phyloP scores from a whole-genome alignment of 495 filamentous ascomycete genomes.

The Apodospora peruviana region DNA sequence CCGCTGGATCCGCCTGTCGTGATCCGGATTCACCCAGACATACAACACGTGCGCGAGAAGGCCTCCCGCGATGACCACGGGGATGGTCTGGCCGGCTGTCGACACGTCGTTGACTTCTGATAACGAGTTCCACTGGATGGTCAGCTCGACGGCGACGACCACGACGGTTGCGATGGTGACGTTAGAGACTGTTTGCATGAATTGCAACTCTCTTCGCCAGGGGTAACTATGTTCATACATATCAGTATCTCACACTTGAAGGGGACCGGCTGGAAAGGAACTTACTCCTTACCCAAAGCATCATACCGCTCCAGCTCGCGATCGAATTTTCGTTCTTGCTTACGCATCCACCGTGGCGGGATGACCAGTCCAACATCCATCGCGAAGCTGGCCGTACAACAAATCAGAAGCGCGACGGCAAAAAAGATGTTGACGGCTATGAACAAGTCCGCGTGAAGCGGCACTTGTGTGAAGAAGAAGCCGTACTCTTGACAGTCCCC shows the following conservation, averaged over 20 bases:
- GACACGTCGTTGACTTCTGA: background rate
- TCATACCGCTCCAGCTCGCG: conserved; percentile 1
- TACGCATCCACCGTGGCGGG: conserved; percentile 4
- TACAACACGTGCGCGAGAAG: conserved; percentile 4
- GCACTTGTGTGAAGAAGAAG: conserved; percentile 12
- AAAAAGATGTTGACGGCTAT: conserved; percentile 16
- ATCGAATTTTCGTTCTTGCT: conserved; percentile 2
- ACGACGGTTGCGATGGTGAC: conserved; percentile 16
- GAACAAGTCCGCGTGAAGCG: conserved; percentile 9
- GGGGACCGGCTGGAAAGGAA: background rate
- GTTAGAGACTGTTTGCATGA: conserved; percentile 11
- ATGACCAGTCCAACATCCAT: background rate
- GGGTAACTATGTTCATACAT: too few species aligned
- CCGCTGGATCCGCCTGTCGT: background rate
- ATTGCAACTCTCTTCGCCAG: conserved; percentile 7
- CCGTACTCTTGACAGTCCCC: conserved; percentile 3
- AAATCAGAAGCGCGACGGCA: conserved; percentile 6
- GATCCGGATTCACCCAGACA: conserved; percentile 8
- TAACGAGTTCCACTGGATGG: conserved; percentile 26
- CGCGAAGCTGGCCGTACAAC: background rate
- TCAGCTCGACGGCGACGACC: conserved; percentile 26
- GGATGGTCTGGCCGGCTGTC: background rate
- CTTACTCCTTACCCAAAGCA: background rate
- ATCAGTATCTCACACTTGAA: too few species aligned
- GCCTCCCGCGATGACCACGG: conserved; percentile 3